Conservation (phyloP, 2,329 filamentous ascomycete species). For the Chrysoporthe austroafricana region DNA sequence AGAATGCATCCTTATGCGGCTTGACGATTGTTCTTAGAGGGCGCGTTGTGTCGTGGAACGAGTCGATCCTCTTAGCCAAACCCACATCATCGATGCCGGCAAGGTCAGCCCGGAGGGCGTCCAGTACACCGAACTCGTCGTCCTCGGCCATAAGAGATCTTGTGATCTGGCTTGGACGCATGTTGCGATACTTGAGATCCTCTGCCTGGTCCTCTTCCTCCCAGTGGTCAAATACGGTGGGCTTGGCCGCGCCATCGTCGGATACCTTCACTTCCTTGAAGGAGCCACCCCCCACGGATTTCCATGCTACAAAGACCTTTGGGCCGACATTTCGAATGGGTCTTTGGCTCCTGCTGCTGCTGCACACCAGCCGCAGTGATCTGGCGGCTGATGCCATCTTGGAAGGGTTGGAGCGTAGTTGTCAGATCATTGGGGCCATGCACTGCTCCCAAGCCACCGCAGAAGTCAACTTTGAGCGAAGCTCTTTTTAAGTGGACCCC, state of each 20-base stretch:
- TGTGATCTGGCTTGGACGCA: constrained; percentile 23
- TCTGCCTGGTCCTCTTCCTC: constrained; percentile 30
- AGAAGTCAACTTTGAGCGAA: constrained; percentile 9
- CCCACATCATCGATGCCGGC: constrained; percentile 29
- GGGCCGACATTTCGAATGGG: constrained; percentile 29
- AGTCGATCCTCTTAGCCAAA: constrained; percentile 29
- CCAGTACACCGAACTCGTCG: constrained; percentile 15
- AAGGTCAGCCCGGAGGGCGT: constrained; percentile 18
- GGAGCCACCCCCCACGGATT: constrained; percentile 34
- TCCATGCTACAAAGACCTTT: constrained; percentile 33
- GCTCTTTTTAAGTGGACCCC: constrained; percentile 10
- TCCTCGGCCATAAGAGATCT: constrained; percentile 17
- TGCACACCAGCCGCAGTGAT: constrained; percentile 45
- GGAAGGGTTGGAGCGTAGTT: neutral
- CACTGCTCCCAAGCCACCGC: neutral
- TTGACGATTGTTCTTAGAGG: constrained; percentile 31
- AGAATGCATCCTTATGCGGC: constrained; percentile 46
- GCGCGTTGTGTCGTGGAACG: constrained; percentile 16
- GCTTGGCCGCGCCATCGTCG: constrained; percentile 21
- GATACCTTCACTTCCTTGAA: constrained; percentile 26
- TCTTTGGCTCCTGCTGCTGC: constrained; percentile 38
- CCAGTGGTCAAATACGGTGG: constrained; percentile 28
- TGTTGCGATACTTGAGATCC: constrained; percentile 24
- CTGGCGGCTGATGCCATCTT: constrained; percentile 47
- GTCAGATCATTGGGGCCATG: neutral